Evolutionary conservation across 2,329 filamentous ascomycete species (phyloP).

Genomic region (Rutstroemia sp.): DNA sequence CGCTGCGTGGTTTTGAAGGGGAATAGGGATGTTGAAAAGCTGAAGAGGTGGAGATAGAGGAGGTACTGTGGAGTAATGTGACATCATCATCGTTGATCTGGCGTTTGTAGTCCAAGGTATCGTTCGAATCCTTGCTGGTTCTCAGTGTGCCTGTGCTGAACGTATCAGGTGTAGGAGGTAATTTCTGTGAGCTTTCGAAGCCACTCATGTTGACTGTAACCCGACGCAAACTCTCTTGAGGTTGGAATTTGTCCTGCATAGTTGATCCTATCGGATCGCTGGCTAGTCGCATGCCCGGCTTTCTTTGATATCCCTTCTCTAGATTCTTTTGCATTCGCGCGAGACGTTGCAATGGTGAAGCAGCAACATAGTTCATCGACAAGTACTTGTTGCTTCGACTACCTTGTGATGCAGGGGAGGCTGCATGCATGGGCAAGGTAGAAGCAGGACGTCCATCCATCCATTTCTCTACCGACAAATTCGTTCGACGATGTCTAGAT

Average conservation of each 20-base stretch:
- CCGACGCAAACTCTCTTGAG: conserved; percentile 12
- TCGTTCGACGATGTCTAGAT: conserved; percentile 16
- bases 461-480: conserved; percentile 27
- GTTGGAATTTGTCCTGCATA: conserved; percentile 11
- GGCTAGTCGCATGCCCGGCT: background rate
- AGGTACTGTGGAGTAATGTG: conserved; percentile 19
- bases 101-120: conserved; percentile 32
- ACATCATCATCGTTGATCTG: conserved; percentile 12
- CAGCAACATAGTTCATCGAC: conserved; percentile 41
- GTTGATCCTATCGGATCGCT: background rate
- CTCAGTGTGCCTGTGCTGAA: conserved; percentile 30
- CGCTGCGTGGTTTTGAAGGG: conserved; percentile 26
- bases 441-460: conserved; percentile 23
- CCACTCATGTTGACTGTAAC: conserved; percentile 28
- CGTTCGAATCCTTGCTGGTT: conserved; percentile 43
- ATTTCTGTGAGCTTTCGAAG: conserved; percentile 28
- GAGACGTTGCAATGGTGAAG: conserved; percentile 44
- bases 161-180: conserved; percentile 32
- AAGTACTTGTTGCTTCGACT: conserved; percentile 32
- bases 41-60: conserved; percentile 13
- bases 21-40: conserved; percentile 15
- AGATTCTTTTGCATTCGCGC: conserved; percentile 35
- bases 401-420: conserved; percentile 7
- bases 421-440: conserved; percentile 8
- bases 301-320: conserved; percentile 12